Evolutionary conservation across 169 alveolate genomes (phyloP).

Genomic region (Plasmodium knowlesi): DNA sequence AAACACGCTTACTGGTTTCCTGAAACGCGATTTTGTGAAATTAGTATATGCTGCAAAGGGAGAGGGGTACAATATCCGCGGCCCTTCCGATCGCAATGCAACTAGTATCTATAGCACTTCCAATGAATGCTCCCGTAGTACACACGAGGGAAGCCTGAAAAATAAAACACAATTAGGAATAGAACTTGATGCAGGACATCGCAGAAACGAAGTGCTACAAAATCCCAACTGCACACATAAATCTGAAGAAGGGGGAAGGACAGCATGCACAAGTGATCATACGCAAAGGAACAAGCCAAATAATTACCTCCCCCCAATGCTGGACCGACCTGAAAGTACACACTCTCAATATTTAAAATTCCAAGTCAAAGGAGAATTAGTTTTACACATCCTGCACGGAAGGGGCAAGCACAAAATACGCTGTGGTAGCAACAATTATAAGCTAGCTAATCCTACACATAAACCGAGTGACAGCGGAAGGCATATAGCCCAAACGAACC

Average conservation of each 20-base stretch:
- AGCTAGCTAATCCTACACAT: background rate
- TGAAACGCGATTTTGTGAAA: background rate
- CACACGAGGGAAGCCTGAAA: background rate
- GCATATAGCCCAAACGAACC: background rate
- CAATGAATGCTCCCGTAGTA: background rate
- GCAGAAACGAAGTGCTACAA: background rate
- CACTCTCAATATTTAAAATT: background rate
- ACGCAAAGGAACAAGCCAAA: background rate
- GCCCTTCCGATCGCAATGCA: background rate
- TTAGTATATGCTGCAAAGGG: background rate
- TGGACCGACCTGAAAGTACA: background rate
- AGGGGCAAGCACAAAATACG: background rate
- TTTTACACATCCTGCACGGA: background rate
- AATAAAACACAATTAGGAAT: background rate
- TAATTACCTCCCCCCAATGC: background rate
- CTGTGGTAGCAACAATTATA: background rate
- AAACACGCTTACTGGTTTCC: background rate
- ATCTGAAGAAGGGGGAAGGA: background rate
- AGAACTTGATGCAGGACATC: background rate
- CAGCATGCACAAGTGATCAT: background rate
- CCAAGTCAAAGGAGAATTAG: background rate
- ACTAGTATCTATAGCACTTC: background rate
- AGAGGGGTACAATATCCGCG: background rate
- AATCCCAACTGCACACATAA: background rate
- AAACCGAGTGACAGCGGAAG: background rate